Evolutionary conservation across 768 basidiomycete genomes (phyloP).

Genomic region (Lentinus tigrinus): DNA sequence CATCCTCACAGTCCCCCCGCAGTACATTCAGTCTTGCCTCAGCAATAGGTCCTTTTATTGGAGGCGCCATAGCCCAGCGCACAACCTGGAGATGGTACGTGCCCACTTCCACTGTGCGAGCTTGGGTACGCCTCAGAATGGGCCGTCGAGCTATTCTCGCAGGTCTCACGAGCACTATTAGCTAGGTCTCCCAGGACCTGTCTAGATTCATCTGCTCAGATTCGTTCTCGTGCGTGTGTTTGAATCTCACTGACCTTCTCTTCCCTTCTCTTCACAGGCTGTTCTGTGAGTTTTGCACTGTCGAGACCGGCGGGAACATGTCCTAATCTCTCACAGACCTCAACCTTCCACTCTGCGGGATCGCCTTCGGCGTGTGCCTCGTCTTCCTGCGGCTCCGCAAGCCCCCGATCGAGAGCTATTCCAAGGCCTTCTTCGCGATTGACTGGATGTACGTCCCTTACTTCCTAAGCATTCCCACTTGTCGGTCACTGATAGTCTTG

Average conservation of each 20-base stretch:
- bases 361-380: constrained; percentile 5
- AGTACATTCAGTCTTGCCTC: constrained; percentile 16
- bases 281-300: constrained; percentile 9
- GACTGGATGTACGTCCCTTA: constrained; percentile 36
- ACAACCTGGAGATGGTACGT: constrained; percentile 14
- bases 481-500: background rate
- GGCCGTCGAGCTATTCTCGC: too few relatives aligned
- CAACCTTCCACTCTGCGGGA: constrained; percentile 14
- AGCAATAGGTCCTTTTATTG: constrained; percentile 28
- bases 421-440: constrained; percentile 26
- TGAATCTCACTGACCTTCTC: background rate
- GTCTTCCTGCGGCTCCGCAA: constrained; percentile 13
- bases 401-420: constrained; percentile 20
- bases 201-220: too few relatives aligned
- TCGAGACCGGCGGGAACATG: too few relatives aligned
- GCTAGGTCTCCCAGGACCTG: too few relatives aligned
- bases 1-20: background rate
- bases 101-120: background rate
- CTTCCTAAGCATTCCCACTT: background rate
- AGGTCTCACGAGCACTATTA: too few relatives aligned
- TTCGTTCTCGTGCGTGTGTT: too few relatives aligned
- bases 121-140: too few relatives aligned
- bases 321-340: constrained; percentile 1
- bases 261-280: constrained; percentile 1
- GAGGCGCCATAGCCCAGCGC: constrained; percentile 23